Evolutionary conservation across 331 rosid species (phyloP).

Genomic region (Pyracantha coccinea): DNA sequence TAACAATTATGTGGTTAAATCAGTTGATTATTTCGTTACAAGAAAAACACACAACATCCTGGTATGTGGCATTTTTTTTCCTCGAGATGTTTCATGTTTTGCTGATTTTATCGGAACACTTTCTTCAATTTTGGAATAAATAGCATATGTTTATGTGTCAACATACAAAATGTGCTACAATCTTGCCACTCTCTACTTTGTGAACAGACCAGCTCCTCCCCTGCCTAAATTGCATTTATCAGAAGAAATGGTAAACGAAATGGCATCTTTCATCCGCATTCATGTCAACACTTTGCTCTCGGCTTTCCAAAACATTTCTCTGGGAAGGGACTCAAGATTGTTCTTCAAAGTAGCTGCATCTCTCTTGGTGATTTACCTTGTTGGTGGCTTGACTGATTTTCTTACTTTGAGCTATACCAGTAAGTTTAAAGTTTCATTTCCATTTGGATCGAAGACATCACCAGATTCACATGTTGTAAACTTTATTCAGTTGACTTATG

Average conservation of each 20-base stretch:
- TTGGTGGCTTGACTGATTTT: slow-evolving; percentile 82
- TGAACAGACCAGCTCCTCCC: slow-evolving; percentile 86
- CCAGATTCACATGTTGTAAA: slow-evolving; percentile 1
- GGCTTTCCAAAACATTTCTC: slow-evolving; percentile 63
- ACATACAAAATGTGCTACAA: too few species aligned
- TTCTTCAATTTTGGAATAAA: too few species aligned
- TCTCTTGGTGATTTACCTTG: slow-evolving; percentile 50
- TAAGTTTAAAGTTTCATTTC: slow-evolving; percentile 51
- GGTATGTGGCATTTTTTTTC: not conserved
- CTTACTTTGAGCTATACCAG: slow-evolving; percentile 67
- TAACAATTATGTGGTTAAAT: not conserved
- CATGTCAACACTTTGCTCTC: slow-evolving; percentile 52
- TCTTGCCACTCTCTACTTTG: too few species aligned
- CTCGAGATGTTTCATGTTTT: not conserved
- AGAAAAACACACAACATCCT: too few species aligned
- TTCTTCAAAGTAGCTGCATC: slow-evolving; percentile 87
- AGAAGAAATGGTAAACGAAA: slow-evolving; percentile 72
- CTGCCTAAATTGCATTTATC: slow-evolving; percentile 72
- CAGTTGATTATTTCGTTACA: not conserved
- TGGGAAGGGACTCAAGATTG: slow-evolving; percentile 64
- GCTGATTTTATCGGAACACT: not conserved
- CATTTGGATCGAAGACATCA: not conserved
- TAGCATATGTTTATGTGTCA: too few species aligned
- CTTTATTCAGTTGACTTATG: not conserved
- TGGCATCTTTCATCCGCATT: slow-evolving; percentile 39